phyloP scores from a whole-genome alignment of 2,329 filamentous ascomycete genomes.

The Colletotrichum sp. region DNA sequence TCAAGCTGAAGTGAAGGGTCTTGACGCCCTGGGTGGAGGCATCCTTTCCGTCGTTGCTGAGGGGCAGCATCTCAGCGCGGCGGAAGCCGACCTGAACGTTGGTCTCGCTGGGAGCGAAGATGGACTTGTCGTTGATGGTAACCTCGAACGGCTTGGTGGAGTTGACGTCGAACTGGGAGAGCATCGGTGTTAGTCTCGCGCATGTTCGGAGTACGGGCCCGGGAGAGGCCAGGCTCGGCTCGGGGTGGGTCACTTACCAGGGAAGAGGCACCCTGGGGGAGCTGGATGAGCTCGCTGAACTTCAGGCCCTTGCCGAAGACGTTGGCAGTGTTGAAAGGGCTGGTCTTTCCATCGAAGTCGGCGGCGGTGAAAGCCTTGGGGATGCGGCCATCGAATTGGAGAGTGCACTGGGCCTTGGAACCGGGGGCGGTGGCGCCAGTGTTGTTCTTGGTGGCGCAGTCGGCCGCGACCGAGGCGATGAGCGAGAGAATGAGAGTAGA shows the following conservation, averaged over 20 bases:
- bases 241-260: conserved; percentile 34
- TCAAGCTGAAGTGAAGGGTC: conserved; percentile 66
- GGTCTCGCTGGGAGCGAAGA: conserved; percentile 57
- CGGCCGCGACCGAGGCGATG: conserved; percentile 8
- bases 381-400: conserved; percentile 54
- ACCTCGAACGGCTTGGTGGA: conserved; percentile 53
- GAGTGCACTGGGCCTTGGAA: conserved; percentile 33
- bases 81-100: conserved; percentile 64
- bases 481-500: conserved; percentile 16
- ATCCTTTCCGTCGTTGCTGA: conserved; percentile 55
- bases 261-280: conserved; percentile 45
- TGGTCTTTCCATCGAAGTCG: conserved; percentile 48
- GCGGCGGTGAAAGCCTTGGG: conserved; percentile 39
- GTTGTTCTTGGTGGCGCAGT: conserved; percentile 7
- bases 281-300: conserved; percentile 55
- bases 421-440: background rate
- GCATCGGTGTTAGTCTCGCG: background rate
- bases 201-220: conserved; percentile 4
- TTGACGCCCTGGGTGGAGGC: conserved; percentile 59
- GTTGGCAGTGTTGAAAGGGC: conserved; percentile 55
- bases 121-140: conserved; percentile 62
- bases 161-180: conserved; percentile 44
- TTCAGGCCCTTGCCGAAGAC: conserved; percentile 58
- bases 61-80: conserved; percentile 60
- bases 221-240: background rate